A percentile compares a stretch with the other conserved stretches of the same genome.
phyloP scores from a whole-genome alignment of 805 yeast genomes.

The Kluyveromyces starmeri region DNA sequence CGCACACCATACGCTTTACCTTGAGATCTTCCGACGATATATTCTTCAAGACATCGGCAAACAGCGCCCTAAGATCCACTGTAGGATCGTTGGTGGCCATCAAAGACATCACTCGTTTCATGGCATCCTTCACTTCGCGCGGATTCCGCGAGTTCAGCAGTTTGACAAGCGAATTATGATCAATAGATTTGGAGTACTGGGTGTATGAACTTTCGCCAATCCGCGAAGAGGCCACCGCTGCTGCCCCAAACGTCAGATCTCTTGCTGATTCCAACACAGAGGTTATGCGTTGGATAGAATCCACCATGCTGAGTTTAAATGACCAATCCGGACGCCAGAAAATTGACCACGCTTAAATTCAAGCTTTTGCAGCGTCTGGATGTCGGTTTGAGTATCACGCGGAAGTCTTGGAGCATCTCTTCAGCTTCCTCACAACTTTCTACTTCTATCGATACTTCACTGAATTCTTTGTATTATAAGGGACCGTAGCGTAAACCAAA shows the following conservation, averaged over 20 bases:
- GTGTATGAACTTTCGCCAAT: constrained; percentile 52
- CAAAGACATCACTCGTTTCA: constrained; percentile 45
- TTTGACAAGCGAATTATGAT: constrained; percentile 57
- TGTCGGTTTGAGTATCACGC: too few relatives aligned
- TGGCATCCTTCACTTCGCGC: constrained; percentile 50
- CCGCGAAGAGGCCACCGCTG: constrained; percentile 64
- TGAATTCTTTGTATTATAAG: too few relatives aligned
- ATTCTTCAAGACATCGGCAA: constrained; percentile 86
- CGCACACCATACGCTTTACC: constrained; percentile 66
- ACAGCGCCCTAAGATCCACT: constrained; percentile 38
- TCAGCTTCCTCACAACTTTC: too few relatives aligned
- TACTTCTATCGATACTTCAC: too few relatives aligned
- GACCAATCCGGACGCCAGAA: too few relatives aligned
- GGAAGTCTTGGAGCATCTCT: too few relatives aligned
- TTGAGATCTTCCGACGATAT: constrained; percentile 58
- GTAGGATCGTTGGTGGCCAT: constrained; percentile 34
- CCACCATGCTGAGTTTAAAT: constrained; percentile 42
- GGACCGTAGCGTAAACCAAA: too few relatives aligned
- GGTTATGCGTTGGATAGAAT: constrained; percentile 52
- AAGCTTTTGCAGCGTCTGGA: too few relatives aligned
- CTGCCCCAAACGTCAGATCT: constrained; percentile 74
- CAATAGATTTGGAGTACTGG: constrained; percentile 32
- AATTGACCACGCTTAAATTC: too few relatives aligned
- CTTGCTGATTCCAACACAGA: constrained; percentile 73
- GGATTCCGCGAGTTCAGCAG: constrained; percentile 62